Conservation (phyloP, 2,329 filamentous ascomycete species). For the Periconia digitata region DNA sequence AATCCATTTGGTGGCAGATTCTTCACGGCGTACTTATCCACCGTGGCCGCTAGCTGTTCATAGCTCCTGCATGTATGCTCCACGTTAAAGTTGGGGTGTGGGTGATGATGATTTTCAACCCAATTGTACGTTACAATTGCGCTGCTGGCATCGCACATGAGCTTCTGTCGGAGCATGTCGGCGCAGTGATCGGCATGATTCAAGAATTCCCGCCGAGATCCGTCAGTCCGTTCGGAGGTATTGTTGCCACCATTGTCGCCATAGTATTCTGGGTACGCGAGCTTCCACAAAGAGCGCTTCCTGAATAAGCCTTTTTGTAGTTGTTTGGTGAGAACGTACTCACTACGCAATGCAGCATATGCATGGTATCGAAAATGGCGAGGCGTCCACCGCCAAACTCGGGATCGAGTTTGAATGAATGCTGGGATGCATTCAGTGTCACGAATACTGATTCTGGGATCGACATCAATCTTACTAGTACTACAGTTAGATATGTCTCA, state of each 20-base stretch:
- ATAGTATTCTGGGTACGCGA: slow-evolving; percentile 12
- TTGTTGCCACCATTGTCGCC: background rate
- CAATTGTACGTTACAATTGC: slow-evolving; percentile 15
- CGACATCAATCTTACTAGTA: slow-evolving; percentile 3
- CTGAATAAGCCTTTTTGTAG: slow-evolving; percentile 1
- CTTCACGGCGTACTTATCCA: no score
- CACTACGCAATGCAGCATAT: slow-evolving; percentile 13
- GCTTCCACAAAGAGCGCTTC: slow-evolving; percentile 4
- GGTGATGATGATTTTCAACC: slow-evolving; percentile 10
- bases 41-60: no score
- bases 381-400: slow-evolving; percentile 6
- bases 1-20: no score
- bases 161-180: slow-evolving; percentile 15
- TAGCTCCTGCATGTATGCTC: slow-evolving; percentile 12
- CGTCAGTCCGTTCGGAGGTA: no score
- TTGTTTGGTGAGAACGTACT: background rate
- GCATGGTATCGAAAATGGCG: slow-evolving; percentile 10
- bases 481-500: background rate
- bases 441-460: slow-evolving; percentile 6
- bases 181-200: slow-evolving; percentile 15
- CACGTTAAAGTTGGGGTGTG: slow-evolving; percentile 16
- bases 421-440: slow-evolving; percentile 7
- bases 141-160: slow-evolving; percentile 17
- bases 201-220: slow-evolving; percentile 9
- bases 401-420: background rate